phyloP scores from a whole-genome alignment of 225 moss, liverwort and hornwort genomes.

The Anthoceros angustus region DNA sequence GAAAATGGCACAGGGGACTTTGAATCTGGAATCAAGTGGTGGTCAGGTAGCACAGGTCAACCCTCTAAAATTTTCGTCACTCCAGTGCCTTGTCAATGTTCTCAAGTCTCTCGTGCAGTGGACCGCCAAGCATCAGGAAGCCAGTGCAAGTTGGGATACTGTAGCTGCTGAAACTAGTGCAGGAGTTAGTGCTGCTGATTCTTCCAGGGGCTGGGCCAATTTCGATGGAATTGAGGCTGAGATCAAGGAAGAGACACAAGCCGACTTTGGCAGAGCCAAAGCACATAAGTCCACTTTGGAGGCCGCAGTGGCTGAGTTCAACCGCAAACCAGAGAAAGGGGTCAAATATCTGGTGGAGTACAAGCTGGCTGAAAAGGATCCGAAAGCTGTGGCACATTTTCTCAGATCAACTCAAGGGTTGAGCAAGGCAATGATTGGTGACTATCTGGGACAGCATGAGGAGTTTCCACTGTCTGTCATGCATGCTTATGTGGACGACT shows the following conservation, averaged over 20 bases:
- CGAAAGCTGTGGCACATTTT: constrained; percentile 74
- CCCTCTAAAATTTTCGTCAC: constrained; percentile 56
- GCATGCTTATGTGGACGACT: constrained; percentile 87
- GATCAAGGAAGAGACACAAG: constrained; percentile 53
- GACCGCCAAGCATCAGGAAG: constrained; percentile 58
- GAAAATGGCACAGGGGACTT: constrained; percentile 84
- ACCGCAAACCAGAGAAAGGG: constrained; percentile 76
- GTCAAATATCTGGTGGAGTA: constrained; percentile 59
- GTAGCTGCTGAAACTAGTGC: background rate
- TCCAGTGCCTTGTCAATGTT: constrained; percentile 89
- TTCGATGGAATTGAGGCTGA: constrained; percentile 38
- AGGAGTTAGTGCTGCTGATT: background rate
- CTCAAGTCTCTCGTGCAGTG: constrained; percentile 71
- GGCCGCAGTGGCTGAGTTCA: constrained; percentile 85
- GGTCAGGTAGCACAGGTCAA: constrained; percentile 37
- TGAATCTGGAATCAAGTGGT: constrained; percentile 41
- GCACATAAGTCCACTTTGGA: constrained; percentile 84
- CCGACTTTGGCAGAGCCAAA: constrained; percentile 90
- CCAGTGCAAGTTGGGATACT: constrained; percentile 11
- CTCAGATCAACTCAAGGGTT: constrained; percentile 64
- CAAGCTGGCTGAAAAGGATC: constrained; percentile 55
- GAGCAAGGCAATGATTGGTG: constrained; percentile 94
- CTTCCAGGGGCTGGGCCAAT: background rate
- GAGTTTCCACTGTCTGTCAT: constrained; percentile 86
- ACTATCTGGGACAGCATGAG: constrained; percentile 92